A percentile compares a stretch with the other conserved stretches of the same genome.
These are phyloP conservation scores for Sugiyamaella boreocaroliniensis DNA, from an alignment of 805 yeast genomes.

Conservation along the genomic window DNA sequence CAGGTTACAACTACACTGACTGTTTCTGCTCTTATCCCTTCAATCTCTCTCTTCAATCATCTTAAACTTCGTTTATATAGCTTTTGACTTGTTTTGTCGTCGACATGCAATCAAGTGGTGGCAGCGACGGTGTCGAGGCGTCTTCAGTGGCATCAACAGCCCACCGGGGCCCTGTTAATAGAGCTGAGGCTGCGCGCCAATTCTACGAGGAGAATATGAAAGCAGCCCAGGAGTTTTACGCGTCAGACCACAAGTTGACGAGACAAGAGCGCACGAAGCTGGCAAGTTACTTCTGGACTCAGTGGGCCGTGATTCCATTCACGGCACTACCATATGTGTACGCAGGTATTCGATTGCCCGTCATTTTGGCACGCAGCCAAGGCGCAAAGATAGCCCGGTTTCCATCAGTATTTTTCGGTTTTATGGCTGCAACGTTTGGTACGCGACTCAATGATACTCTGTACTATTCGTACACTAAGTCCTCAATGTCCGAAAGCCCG, in stretches of 20 bases:
- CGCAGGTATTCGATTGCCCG: constrained; percentile 14
- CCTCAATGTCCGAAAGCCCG: constrained; percentile 2
- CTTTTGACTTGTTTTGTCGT: too few relatives aligned
- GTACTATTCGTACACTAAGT: constrained; percentile 7
- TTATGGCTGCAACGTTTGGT: constrained; percentile 14
- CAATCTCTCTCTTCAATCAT: too few relatives aligned
- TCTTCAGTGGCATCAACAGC: too few relatives aligned
- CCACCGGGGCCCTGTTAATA: too few relatives aligned
- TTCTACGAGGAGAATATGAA: too few relatives aligned
- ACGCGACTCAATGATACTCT: constrained; percentile 7
- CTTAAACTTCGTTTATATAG: too few relatives aligned
- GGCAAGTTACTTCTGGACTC: constrained; percentile 10
- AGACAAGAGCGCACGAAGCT: constrained; percentile 9
- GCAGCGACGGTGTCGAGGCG: too few relatives aligned
- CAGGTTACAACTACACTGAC: too few relatives aligned
- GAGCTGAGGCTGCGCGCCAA: too few relatives aligned
- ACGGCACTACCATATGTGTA: constrained; percentile 12
- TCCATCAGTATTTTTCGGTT: constrained; percentile 13
- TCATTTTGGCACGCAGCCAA: constrained; percentile 4
- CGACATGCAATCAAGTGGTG: too few relatives aligned
- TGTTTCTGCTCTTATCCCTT: too few relatives aligned
- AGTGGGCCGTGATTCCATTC: constrained; percentile 9
- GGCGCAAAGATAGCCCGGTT: constrained; percentile 10
- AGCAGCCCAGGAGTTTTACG: constrained; percentile 11
- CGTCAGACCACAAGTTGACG: constrained; percentile 11